Base-by-base conservation (phyloP, 2,329 filamentous ascomycete genomes). In the Westerdykella ornata region DNA sequence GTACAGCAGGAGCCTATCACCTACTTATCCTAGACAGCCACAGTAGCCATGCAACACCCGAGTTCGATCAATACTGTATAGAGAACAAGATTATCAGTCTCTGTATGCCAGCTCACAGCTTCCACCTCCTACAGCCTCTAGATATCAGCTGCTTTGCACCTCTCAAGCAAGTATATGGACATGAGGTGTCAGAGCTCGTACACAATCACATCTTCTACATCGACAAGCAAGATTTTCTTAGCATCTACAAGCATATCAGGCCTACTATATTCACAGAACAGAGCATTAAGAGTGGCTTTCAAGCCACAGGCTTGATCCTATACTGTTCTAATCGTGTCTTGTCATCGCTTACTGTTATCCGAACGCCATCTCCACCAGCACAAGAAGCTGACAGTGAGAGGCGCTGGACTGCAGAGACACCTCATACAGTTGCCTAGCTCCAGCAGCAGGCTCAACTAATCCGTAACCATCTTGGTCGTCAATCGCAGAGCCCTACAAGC, bases 381-480 rank as follows among this genome's bases (percentile, higher is more conserved):
- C 44, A 32, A 44, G 34, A 26, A 28, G 37, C 17, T n/a, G 37
- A 37, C n/a, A 29, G 12, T 22, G 22, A 20, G 15, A 34, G 4
- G n/a, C 6, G 15, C 39, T 55, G 39, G 49, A 44, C 41, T 32
- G 41, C 46, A 37, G 49, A 52, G 42, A 54, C 43, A 18, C 46
- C 46, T n/a, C 37, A 42, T 50, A 52, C 45, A 33, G 28, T 37
- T 38, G 37, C 15, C 11, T 37, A 54, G 46, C 52, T 54, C 38
- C n/a, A 54, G 46, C 35, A 54, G 48, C 43, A 55, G 48, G 46
- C 45, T 42, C 31, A 30, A 4, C 43, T 47, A 31, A 19, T 51
- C 29, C 22, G 32, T 18, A 37, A 48, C 6, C 43, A 43, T 8
- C 42, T 53, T 37, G 14, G 37, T 15, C 48, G 47, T 11, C 32